Percentiles rank a stretch among this genome's conserved stretches.
Evolutionary conservation across 768 basidiomycete genomes (phyloP).

Genomic region (Boletus vermiculosoides): DNA sequence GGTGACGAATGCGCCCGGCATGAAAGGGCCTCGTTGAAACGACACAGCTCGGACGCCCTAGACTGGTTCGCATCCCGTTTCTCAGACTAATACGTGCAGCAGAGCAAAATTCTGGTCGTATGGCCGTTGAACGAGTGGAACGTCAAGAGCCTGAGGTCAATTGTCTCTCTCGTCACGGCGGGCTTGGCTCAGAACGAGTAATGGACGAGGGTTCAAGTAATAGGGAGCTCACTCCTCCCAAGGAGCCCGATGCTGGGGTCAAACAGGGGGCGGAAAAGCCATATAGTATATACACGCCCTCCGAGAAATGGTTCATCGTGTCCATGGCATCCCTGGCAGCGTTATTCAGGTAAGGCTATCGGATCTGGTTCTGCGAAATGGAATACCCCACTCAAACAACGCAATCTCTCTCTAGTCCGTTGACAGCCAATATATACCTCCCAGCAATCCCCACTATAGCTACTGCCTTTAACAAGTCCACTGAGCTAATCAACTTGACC

Average conservation of each 20-base stretch:
- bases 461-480: slow-evolving; percentile 55
- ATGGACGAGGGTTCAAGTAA: not conserved
- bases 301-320: slow-evolving; percentile 72
- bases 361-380: not conserved
- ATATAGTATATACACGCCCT: slow-evolving; percentile 50
- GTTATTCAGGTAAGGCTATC: slow-evolving; percentile 58
- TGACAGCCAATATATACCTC: slow-evolving; percentile 77
- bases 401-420: slow-evolving; percentile 42
- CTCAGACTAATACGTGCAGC: not conserved
- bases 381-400: not conserved
- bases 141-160: not conserved
- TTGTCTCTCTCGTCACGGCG: not conserved
- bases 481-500: slow-evolving; percentile 75
- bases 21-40: not conserved
- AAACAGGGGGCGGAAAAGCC: slow-evolving; percentile 13
- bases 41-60: too few relatives aligned
- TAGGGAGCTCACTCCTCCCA: not conserved
- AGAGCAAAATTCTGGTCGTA: not conserved
- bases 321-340: slow-evolving; percentile 58
- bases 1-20: not conserved
- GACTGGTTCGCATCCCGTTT: not conserved
- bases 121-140: not conserved
- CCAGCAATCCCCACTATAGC: slow-evolving; percentile 74
- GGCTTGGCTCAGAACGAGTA: not conserved
- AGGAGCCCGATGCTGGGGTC: not conserved